phyloP scores from a whole-genome alignment of 495 filamentous ascomycete genomes.

The Recurvomyces mirabilis region DNA sequence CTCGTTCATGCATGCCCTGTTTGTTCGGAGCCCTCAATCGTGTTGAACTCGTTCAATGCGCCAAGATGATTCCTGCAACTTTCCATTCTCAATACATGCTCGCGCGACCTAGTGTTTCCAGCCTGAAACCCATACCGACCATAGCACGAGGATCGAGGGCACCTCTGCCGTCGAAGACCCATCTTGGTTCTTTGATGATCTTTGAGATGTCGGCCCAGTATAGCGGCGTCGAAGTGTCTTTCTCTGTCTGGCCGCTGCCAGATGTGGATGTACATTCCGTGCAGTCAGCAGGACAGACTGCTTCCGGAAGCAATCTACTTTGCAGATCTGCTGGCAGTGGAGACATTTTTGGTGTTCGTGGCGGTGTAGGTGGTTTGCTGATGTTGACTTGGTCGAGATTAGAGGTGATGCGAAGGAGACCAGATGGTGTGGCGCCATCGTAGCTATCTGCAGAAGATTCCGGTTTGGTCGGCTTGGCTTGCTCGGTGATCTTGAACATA shows the following conservation, averaged over 20 bases:
- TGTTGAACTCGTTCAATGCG: too few species aligned
- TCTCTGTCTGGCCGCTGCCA: not conserved
- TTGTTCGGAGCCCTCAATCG: too few species aligned
- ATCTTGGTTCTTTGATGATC: conserved; percentile 55
- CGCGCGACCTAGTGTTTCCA: conserved; percentile 13
- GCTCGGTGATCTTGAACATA: conserved; percentile 40
- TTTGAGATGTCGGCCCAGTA: conserved; percentile 43
- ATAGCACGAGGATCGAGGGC: conserved; percentile 38
- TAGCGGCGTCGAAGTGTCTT: conserved; percentile 25
- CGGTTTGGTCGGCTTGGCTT: not conserved
- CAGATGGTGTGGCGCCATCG: conserved; percentile 7
- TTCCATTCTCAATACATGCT: conserved; percentile 8
- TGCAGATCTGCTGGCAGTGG: conserved; percentile 2
- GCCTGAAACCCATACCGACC: conserved; percentile 14
- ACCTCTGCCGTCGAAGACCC: conserved; percentile 61
- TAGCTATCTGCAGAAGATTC: conserved; percentile 3
- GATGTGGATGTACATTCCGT: conserved; percentile 2
- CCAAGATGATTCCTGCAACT: too few species aligned
- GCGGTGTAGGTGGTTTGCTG: conserved; percentile 7
- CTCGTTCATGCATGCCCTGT: too few species aligned
- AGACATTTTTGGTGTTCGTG: conserved; percentile 24
- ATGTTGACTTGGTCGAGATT: not conserved
- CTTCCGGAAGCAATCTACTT: conserved; percentile 3
- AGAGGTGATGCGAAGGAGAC: conserved; percentile 20
- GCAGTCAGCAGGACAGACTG: conserved; percentile 9